phyloP scores from a whole-genome alignment of 2,329 filamentous ascomycete species.

The Pleoardoris graminearum region DNA sequence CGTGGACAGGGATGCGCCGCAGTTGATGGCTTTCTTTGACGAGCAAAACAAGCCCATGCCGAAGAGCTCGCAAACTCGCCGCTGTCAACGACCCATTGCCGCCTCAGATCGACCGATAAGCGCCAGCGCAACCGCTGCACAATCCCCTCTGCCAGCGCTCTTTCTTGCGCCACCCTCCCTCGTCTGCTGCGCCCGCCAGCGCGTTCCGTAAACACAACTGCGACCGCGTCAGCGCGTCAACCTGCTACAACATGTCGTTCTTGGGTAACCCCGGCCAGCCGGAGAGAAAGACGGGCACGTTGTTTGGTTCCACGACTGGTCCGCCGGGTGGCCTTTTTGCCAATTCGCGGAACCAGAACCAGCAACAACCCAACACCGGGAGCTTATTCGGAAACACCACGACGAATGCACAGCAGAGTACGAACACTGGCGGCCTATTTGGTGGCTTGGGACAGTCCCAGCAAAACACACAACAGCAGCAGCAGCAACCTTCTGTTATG shows the following conservation, averaged over 20 bases:
- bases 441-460: conserved; percentile 42
- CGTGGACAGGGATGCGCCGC: conserved; percentile 15
- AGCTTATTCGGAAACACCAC: conserved; percentile 23
- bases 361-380: conserved; percentile 40
- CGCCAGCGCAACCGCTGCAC: too few relatives aligned
- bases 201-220: neutral
- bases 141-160: neutral
- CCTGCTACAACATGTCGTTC: conserved; percentile 34
- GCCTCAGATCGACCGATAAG: too few relatives aligned
- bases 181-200: neutral
- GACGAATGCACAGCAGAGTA: conserved; percentile 30
- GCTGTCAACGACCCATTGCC: neutral
- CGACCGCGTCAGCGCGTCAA: neutral
- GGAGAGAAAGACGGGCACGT: conserved; percentile 43
- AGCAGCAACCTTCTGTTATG: conserved; percentile 49
- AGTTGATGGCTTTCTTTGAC: conserved; percentile 17
- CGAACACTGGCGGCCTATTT: conserved; percentile 43
- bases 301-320: conserved; percentile 42
- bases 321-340: conserved; percentile 47
- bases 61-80: neutral
- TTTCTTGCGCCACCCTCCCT: neutral
- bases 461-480: conserved; percentile 48
- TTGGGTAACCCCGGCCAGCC: conserved; percentile 29
- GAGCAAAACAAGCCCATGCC: conserved; percentile 15
- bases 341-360: conserved; percentile 40